Evolutionary conservation across 352 stramenopile genomes (phyloP).

Genomic region (Pythium rhizo-oryzae): DNA sequence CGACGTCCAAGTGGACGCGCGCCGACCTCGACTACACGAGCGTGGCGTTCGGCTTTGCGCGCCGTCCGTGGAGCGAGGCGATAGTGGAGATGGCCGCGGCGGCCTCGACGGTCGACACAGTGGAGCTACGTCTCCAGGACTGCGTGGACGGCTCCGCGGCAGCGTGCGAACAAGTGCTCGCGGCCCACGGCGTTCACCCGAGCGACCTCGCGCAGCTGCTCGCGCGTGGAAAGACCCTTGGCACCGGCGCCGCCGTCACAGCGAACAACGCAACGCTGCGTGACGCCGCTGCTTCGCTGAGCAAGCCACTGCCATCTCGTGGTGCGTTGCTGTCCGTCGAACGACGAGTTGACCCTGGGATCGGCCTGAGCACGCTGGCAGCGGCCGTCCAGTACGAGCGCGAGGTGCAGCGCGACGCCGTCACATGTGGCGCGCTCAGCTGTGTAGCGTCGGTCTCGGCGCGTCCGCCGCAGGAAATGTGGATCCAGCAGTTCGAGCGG

Average conservation of each 20-base stretch:
- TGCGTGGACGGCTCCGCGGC: not conserved
- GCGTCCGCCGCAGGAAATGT: not conserved
- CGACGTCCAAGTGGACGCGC: constrained; percentile 1
- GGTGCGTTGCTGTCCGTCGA: not conserved
- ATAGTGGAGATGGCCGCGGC: not conserved
- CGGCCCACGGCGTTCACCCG: not conserved
- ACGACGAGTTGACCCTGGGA: not conserved
- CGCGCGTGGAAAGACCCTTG: not conserved
- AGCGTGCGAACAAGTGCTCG: not conserved
- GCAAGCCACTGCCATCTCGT: not conserved
- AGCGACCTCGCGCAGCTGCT: not conserved
- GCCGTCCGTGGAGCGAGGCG: constrained; percentile 3
- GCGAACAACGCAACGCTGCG: constrained; percentile 1
- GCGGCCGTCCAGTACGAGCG: not conserved
- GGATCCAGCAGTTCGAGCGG: not conserved
- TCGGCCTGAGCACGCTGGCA: not conserved
- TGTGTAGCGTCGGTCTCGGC: not conserved
- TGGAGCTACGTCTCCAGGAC: not conserved
- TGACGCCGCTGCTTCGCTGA: not conserved
- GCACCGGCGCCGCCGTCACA: not conserved
- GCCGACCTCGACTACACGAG: constrained; percentile 15
- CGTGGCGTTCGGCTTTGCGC: not conserved
- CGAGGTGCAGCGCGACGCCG: not conserved
- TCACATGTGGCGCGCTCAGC: not conserved
- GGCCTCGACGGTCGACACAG: not conserved